phyloP scores from a whole-genome alignment of 345 rosid genomes.

The Corchorus capsularis region DNA sequence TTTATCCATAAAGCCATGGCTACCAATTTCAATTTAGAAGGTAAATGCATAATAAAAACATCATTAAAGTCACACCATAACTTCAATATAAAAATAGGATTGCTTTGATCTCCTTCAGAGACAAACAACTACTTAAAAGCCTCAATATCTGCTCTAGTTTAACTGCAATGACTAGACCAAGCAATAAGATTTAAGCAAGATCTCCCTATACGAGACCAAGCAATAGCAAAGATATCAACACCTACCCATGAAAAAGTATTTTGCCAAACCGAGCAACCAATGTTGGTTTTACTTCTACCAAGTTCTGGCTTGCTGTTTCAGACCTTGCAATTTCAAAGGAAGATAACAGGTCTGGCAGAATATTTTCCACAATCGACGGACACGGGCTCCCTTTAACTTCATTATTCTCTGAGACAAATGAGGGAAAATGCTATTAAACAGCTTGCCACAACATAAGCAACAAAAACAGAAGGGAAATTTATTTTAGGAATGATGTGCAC shows the following conservation, averaged over 20 bases:
- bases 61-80: not conserved
- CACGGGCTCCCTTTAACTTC: slow-evolving; percentile 35
- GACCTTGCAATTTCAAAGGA: slow-evolving; percentile 40
- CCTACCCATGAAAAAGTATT: slow-evolving; percentile 49
- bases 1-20: not conserved
- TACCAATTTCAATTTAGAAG: not conserved
- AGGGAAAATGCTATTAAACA: not conserved
- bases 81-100: not conserved
- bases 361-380: slow-evolving; percentile 46
- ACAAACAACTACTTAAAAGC: not conserved
- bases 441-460: slow-evolving; percentile 14
- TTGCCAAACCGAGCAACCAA: slow-evolving; percentile 67
- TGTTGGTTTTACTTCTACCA: slow-evolving; percentile 35
- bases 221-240: slow-evolving; percentile 1
- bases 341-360: slow-evolving; percentile 46
- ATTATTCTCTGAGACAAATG: slow-evolving; percentile 16
- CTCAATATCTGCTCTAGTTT: not conserved
- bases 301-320: slow-evolving; percentile 20
- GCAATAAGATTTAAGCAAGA: not conserved
- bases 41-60: not conserved
- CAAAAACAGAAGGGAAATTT: not conserved
- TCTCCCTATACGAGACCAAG: not conserved
- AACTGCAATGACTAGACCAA: not conserved
- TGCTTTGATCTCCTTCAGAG: not conserved
- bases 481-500: slow-evolving; percentile 1